Evolutionary conservation across 192 early-diverging fungal species (phyloP).

Genomic region (Chytriomyces sp.): DNA sequence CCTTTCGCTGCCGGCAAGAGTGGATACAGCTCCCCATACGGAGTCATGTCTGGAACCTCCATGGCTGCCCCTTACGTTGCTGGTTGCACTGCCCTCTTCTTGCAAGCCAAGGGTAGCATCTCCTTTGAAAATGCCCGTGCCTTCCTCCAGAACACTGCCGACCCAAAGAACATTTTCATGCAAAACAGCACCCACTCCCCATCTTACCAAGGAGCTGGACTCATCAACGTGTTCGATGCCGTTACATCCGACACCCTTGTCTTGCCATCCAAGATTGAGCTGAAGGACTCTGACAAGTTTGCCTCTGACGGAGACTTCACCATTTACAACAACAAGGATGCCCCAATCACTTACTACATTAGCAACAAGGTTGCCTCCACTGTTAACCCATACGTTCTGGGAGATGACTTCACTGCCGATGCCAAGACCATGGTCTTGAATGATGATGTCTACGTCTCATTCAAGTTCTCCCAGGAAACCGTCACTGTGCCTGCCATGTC

Average conservation of each 20-base stretch:
- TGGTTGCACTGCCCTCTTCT: conserved; percentile 69
- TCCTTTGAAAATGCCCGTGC: conserved; percentile 32
- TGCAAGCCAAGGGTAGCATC: conserved; percentile 54
- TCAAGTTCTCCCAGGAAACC: neutral
- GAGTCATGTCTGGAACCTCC: conserved; percentile 67
- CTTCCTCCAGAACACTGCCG: conserved; percentile 61
- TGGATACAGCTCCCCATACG: conserved; percentile 24
- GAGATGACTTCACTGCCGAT: conserved; percentile 38
- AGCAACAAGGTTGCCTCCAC: conserved; percentile 29
- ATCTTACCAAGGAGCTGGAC: conserved; percentile 72
- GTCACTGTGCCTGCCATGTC: conserved; percentile 37
- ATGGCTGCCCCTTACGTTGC: conserved; percentile 82
- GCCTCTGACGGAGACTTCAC: conserved; percentile 20
- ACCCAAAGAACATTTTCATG: conserved; percentile 44
- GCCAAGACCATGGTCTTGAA: conserved; percentile 13
- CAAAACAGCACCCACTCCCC: conserved; percentile 59
- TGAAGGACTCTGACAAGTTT: conserved; percentile 47
- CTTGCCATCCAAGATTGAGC: conserved; percentile 48
- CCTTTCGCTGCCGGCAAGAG: conserved; percentile 7
- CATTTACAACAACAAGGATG: conserved; percentile 37
- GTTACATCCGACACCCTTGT: conserved; percentile 56
- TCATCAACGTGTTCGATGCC: conserved; percentile 73
- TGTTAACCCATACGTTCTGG: conserved; percentile 9
- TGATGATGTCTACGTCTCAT: conserved; percentile 18
- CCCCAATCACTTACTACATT: conserved; percentile 33